Evolutionary conservation across 805 yeast genomes (phyloP).

Genomic region (Cyberlindnera maclurae): DNA sequence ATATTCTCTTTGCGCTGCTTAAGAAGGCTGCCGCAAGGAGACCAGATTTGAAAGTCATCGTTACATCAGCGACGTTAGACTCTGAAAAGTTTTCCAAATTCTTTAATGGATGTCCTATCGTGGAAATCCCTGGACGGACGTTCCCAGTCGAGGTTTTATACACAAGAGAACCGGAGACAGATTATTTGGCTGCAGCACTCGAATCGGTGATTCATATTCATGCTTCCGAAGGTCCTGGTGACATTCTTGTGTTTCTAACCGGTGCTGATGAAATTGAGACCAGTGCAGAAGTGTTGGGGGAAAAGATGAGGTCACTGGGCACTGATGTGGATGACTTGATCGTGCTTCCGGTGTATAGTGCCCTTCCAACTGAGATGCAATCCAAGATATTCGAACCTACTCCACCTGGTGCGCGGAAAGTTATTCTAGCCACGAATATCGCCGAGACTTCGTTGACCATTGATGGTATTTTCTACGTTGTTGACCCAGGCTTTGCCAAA

Average conservation of each 20-base stretch:
- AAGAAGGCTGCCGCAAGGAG: conserved; percentile 65
- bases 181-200: conserved; percentile 75
- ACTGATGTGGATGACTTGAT: conserved; percentile 54
- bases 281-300: conserved; percentile 66
- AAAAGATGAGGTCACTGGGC: conserved; percentile 62
- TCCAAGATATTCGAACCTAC: conserved; percentile 84
- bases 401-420: conserved; percentile 76
- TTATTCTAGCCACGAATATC: conserved; percentile 89
- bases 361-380: conserved; percentile 87
- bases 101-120: conserved; percentile 75
- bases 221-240: conserved; percentile 70
- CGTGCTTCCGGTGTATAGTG: conserved; percentile 84
- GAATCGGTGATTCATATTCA: conserved; percentile 86
- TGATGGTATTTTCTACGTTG: conserved; percentile 85
- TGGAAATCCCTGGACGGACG: conserved; percentile 82
- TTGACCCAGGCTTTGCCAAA: conserved; percentile 94
- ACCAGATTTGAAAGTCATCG: conserved; percentile 68
- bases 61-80: conserved; percentile 92
- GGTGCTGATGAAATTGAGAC: conserved; percentile 97
- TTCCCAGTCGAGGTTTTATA: conserved; percentile 84
- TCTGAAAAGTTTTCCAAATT: conserved; percentile 75
- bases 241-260: conserved; percentile 72
- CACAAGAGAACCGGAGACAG: conserved; percentile 77
- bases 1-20: conserved; percentile 78
- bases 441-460: conserved; percentile 97